Conservation (phyloP, 1,284 basidiomycete species). For the Inonotus hispidus region DNA sequence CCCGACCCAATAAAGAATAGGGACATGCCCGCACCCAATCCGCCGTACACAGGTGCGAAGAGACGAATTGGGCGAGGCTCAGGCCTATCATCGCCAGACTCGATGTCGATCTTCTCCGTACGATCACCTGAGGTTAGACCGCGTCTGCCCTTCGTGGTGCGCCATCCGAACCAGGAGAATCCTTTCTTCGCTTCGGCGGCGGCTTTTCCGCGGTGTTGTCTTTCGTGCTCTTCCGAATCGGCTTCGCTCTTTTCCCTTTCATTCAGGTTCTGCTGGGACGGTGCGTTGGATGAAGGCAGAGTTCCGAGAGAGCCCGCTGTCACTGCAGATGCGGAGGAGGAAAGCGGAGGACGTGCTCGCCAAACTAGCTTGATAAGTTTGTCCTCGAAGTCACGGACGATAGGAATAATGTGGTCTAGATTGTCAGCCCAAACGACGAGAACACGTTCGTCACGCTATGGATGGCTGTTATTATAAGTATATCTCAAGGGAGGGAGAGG, state of each 20-base stretch:
- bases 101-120: conserved; percentile 36
- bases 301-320: conserved; percentile 33
- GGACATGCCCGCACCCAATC: conserved; percentile 59
- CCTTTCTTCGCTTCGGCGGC: conserved; percentile 10
- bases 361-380: conserved; percentile 80
- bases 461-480: conserved; percentile 4
- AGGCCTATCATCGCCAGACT: conserved; percentile 41
- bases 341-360: conserved; percentile 41
- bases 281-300: background rate
- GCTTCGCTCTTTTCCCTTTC: conserved; percentile 3
- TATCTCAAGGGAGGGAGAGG: background rate
- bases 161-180: conserved; percentile 18
- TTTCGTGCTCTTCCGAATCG: background rate
- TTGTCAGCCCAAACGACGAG: conserved; percentile 75
- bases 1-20: conserved; percentile 62
- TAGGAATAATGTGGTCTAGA: conserved; percentile 62
- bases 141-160: conserved; percentile 14
- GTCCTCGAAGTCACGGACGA: conserved; percentile 63
- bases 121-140: conserved; percentile 30
- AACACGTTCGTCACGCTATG: conserved; percentile 65
- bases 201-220: background rate
- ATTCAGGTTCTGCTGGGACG: conserved; percentile 6
- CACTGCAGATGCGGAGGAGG: conserved; percentile 28
- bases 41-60: conserved; percentile 76
- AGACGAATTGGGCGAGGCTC: conserved; percentile 56